These are phyloP conservation scores for Anastatica hierochuntica DNA, from an alignment of 345 rosid species.

Conservation along the genomic window DNA sequence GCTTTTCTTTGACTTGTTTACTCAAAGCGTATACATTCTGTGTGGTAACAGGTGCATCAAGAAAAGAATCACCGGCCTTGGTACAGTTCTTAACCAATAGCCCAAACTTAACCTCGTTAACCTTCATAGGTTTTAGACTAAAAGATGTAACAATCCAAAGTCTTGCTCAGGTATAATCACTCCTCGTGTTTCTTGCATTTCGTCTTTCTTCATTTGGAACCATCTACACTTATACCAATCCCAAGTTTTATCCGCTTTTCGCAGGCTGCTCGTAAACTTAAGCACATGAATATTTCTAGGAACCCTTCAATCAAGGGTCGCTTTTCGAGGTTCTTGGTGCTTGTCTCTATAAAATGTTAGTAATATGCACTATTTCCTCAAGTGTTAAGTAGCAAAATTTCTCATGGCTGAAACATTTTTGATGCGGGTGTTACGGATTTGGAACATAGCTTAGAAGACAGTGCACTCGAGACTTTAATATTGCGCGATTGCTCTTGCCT, in stretches of 20 bases:
- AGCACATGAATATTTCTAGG: constrained; percentile 64
- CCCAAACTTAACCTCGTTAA: constrained; percentile 59
- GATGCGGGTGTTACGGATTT: constrained; percentile 46
- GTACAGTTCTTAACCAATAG: constrained; percentile 57
- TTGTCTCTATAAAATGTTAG: too few species aligned
- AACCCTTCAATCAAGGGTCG: constrained; percentile 58
- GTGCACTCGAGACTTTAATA: constrained; percentile 55
- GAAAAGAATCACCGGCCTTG: constrained; percentile 57
- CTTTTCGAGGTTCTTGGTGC: constrained; percentile 60
- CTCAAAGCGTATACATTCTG: constrained; percentile 9
- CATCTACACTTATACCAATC: not conserved
- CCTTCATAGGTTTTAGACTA: constrained; percentile 77
- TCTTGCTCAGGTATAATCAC: constrained; percentile 58
- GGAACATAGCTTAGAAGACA: constrained; percentile 42
- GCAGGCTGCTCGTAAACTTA: constrained; percentile 62
- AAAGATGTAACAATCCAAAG: constrained; percentile 45
- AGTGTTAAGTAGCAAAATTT: constrained; percentile 2
- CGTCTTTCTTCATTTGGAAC: not conserved
- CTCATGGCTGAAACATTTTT: not conserved
- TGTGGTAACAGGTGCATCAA: constrained; percentile 56
- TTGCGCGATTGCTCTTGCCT: constrained; percentile 71
- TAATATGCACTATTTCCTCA: too few species aligned
- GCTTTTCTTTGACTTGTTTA: constrained; percentile 11
- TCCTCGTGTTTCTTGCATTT: not conserved
- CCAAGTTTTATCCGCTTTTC: not conserved